Evolutionary conservation across 805 yeast genomes (phyloP).

Genomic region (Ogataea minuta): DNA sequence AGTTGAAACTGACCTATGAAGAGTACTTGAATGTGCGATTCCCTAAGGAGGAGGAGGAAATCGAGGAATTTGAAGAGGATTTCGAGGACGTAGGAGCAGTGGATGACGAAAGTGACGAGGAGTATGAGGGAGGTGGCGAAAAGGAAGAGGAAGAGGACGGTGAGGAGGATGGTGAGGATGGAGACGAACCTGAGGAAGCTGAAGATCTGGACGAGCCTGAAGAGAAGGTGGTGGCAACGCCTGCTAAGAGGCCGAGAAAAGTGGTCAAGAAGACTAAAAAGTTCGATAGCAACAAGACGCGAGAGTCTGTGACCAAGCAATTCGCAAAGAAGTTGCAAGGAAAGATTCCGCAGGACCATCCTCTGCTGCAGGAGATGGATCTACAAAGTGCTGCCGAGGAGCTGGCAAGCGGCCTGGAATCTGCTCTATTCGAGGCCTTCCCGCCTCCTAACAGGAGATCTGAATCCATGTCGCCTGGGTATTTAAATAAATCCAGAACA

Average conservation of each 20-base stretch:
- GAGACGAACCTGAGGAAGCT: slow-evolving; percentile 13
- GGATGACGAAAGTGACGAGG: slow-evolving; percentile 17
- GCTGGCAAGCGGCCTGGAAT: slow-evolving; percentile 54
- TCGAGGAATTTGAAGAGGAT: slow-evolving; percentile 20
- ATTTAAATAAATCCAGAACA: slow-evolving; percentile 68
- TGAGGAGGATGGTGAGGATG: slow-evolving; percentile 15
- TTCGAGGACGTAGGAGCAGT: slow-evolving; percentile 18
- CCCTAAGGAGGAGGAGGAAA: slow-evolving; percentile 18
- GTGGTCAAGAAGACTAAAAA: slow-evolving; percentile 9
- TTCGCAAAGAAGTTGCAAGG: slow-evolving; percentile 44
- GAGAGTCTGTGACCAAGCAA: slow-evolving; percentile 51
- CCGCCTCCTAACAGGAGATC: slow-evolving; percentile 17
- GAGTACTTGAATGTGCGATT: slow-evolving; percentile 25
- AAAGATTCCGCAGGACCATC: slow-evolving; percentile 38
- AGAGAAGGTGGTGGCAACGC: slow-evolving; percentile 4
- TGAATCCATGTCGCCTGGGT: slow-evolving; percentile 34
- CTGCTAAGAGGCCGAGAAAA: slow-evolving; percentile 3
- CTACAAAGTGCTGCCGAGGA: slow-evolving; percentile 37
- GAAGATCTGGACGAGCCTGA: slow-evolving; percentile 13
- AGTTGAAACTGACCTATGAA: slow-evolving; percentile 31
- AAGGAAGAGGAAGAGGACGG: slow-evolving; percentile 11
- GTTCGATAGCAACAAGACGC: slow-evolving; percentile 35
- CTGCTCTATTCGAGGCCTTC: slow-evolving; percentile 39
- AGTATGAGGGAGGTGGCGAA: slow-evolving; percentile 12
- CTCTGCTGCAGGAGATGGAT: slow-evolving; percentile 18